Conservation (phyloP, 1,284 basidiomycete species). For the Anthracocystis panici-leucophaei region DNA sequence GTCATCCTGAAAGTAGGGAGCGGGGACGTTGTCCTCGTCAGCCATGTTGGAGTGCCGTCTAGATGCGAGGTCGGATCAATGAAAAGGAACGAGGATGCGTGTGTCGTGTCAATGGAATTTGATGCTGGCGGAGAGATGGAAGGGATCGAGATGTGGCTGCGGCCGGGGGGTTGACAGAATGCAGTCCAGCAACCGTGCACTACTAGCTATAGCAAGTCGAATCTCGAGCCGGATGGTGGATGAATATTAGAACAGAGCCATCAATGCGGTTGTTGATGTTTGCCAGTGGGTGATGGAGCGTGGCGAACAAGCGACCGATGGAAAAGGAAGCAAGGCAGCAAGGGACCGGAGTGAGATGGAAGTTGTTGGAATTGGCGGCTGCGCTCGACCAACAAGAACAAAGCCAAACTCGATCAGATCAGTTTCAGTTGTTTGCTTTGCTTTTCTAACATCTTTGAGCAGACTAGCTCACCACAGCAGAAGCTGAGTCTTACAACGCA, state of each 20-base stretch:
- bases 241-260: background rate
- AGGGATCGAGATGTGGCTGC: background rate
- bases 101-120: no score
- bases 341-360: background rate
- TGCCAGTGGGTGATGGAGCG: background rate
- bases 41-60: slow-evolving; percentile 22
- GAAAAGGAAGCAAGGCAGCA: background rate
- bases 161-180: background rate
- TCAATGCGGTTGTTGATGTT: background rate
- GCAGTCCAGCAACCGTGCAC: background rate
- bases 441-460: slow-evolving; percentile 12
- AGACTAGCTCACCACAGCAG: background rate
- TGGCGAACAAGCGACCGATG: background rate
- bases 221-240: slow-evolving; percentile 4
- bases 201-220: background rate
- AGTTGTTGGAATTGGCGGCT: slow-evolving; percentile 2
- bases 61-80: background rate
- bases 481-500: background rate
- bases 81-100: background rate
- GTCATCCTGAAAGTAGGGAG: slow-evolving; percentile 51
- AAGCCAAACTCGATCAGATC: slow-evolving; percentile 19
- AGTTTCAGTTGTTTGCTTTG: background rate
- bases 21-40: slow-evolving; percentile 46
- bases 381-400: slow-evolving; percentile 7
- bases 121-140: no score